Evolutionary conservation across 2,329 filamentous ascomycete species (phyloP), one percentile per base, ranked within the genome.

Genomic region (Pseudogymnoascus verrucosus): DNA sequence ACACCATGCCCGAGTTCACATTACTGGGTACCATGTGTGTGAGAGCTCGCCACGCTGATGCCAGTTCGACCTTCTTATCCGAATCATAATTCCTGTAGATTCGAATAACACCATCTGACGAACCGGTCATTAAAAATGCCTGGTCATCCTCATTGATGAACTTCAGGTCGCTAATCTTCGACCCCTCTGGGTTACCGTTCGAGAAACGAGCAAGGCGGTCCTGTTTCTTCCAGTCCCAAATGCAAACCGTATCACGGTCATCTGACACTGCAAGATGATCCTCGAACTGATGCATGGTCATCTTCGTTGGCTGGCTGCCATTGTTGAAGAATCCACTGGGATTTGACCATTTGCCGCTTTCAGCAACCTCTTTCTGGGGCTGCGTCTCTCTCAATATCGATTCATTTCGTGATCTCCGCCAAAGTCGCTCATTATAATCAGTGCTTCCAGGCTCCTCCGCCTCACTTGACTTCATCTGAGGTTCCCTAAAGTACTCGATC

Each of bases 121-220:
- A 96, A 1, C 95, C 95, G 0, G 91, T 96, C 84, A 99, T 91
- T 64, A 99, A 78, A 67, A 98, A 85, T 2, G 93, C 95, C 72
- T 96, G 91, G 73, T 99, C 95, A 70, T 99, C 95, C 76, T 99
- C 95, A 69, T 99, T 99, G 79, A 99, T 96, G 75, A 98, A 97
- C 63, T 92, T 90, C 74, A 97, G 87, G 74, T 98, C 93, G 62
- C 92, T 96, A 70, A 99, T 96, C 69, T 88, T 91, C 26, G 92
- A 96, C 2, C 93, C 91, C 34, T 87, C 82, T 0, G 95, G 95
- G 71, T 99, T 99, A 60, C 91, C 93, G 71, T 98, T 98, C 28
- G 90, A 96, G 76, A 99, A 99, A 63, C 89, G 88, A 72, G 86
- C 90, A 67, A 96, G 79, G 36, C 88, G 85, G 60, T 82, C 83